Evolutionary conservation across 192 early-diverging fungal species (phyloP), one percentile per base, ranked within the genome.

Genomic region (Thamnidium elegans): DNA sequence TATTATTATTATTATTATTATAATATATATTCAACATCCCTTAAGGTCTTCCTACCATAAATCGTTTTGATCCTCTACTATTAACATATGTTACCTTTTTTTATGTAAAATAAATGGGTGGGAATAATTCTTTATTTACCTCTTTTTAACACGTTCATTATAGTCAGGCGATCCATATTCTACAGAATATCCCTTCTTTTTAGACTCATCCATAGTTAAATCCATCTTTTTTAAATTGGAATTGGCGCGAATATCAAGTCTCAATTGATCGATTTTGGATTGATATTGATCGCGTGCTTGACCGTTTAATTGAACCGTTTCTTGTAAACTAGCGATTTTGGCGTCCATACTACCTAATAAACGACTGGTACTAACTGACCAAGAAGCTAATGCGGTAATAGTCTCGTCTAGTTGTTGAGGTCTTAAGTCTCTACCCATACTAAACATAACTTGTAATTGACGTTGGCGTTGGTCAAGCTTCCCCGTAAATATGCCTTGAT

Each of bases 401-500:
- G 90, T 78, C 31, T 78, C 67, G 45, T 81, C 76, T 3, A 80
- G 73, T 63, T 91, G 82, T 5, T 82, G 85, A 15, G 88, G 86
- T 55, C 81, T 72, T 19, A 92, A 68, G 75, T 94, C 92, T 34
- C 92, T 65, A 3, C 92, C 90, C 85, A 94, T 93, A n/a, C 91
- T 81, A 36, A 83, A 86, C 66, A 90, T 86, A 1, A 94, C 82
- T 59, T 90, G 86, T 42, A 94, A 56, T 50, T 81, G 84, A 52
- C 87, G 81, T 61, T 80, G 68, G 54, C 88, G 87, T 64, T 94
- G 93, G 70, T 94, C 93, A 43, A 94, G 74, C 76, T 90, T 93
- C 30, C 90, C 93, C 36, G 75, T 80, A 51, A 94, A 71, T 7
- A 94, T 73, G 52, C 84, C 85, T 60, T 90, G 87, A 58, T 94